These are phyloP conservation scores for Sporothrix luriei DNA, from an alignment of 2,329 filamentous ascomycete genomes.

Conservation along the genomic window DNA sequence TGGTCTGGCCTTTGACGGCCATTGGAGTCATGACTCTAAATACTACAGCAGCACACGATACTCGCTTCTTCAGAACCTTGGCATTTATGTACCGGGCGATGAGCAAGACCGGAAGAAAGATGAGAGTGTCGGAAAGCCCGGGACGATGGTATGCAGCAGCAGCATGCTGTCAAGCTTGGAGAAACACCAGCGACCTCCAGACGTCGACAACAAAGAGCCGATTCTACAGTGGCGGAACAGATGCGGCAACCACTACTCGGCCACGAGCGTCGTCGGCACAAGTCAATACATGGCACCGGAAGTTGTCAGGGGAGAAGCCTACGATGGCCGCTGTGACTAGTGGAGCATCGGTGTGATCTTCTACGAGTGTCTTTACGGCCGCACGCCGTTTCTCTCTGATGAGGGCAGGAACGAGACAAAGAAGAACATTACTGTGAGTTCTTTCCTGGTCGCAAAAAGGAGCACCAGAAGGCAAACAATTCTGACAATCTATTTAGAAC, in stretches of 20 bases:
- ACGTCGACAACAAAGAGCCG: conserved; percentile 46
- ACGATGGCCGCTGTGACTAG: conserved; percentile 94
- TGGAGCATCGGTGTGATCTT: conserved; percentile 95
- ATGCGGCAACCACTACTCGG: conserved; percentile 69
- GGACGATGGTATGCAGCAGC: conserved; percentile 43
- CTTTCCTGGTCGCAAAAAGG: background rate
- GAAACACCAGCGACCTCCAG: conserved; percentile 45
- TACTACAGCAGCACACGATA: conserved; percentile 87
- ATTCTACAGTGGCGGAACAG: conserved; percentile 72
- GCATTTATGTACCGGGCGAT: conserved; percentile 74
- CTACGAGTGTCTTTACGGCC: conserved; percentile 91
- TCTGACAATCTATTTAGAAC: conserved; percentile 50
- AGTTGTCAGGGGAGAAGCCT: conserved; percentile 76
- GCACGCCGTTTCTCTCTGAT: conserved; percentile 84
- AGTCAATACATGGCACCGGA: conserved; percentile 99
- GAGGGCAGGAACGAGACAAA: conserved; percentile 80
- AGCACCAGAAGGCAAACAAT: background rate
- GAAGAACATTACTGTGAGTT: conserved; percentile 73
- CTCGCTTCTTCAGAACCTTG: conserved; percentile 73
- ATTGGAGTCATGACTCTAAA: conserved; percentile 87
- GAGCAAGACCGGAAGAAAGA: conserved; percentile 60
- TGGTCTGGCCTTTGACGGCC: conserved; percentile 89
- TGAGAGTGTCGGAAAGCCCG: background rate
- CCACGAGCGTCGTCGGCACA: conserved; percentile 86
- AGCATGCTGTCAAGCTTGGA: conserved; percentile 47